phyloP scores from a whole-genome alignment of 495 filamentous ascomycete genomes.

The Penicillium roqueforti region DNA sequence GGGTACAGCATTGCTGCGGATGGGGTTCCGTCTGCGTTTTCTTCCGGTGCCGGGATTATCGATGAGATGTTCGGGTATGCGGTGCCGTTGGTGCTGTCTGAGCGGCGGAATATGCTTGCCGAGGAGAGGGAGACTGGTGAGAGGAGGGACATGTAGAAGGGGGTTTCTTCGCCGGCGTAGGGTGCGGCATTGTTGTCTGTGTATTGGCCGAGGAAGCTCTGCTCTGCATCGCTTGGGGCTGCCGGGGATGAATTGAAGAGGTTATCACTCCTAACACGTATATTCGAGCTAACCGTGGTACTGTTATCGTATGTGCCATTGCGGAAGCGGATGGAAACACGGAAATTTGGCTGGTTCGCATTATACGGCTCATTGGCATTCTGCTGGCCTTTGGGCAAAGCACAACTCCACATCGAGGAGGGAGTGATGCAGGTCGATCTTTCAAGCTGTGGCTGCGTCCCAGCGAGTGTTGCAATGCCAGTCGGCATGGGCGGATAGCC shows the following conservation, averaged over 20 bases:
- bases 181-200: slow-evolving; percentile 66
- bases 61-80: slow-evolving; percentile 47
- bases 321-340: slow-evolving; percentile 72
- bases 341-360: slow-evolving; percentile 68
- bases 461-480: slow-evolving; percentile 70
- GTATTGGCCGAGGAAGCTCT: slow-evolving; percentile 75
- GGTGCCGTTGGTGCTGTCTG: slow-evolving; percentile 13
- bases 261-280: slow-evolving; percentile 12
- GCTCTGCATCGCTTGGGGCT: slow-evolving; percentile 63
- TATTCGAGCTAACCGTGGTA: slow-evolving; percentile 24
- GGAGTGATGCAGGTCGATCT: slow-evolving; percentile 64
- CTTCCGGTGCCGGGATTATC: slow-evolving; percentile 56
- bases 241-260: slow-evolving; percentile 55
- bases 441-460: slow-evolving; percentile 53
- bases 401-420: slow-evolving; percentile 74
- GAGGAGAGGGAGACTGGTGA: slow-evolving; percentile 29
- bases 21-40: slow-evolving; percentile 63
- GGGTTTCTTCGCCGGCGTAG: slow-evolving; percentile 49
- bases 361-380: slow-evolving; percentile 53
- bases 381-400: slow-evolving; percentile 71
- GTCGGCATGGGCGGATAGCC: slow-evolving; percentile 82
- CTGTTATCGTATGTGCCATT: slow-evolving; percentile 57
- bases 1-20: slow-evolving; percentile 66
- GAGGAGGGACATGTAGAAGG: slow-evolving; percentile 48
- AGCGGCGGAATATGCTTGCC: slow-evolving; percentile 22